Evolutionary conservation across 139 green algal species (phyloP), one percentile per base, ranked within the genome.

Genomic region (Micractinium conductrix): DNA sequence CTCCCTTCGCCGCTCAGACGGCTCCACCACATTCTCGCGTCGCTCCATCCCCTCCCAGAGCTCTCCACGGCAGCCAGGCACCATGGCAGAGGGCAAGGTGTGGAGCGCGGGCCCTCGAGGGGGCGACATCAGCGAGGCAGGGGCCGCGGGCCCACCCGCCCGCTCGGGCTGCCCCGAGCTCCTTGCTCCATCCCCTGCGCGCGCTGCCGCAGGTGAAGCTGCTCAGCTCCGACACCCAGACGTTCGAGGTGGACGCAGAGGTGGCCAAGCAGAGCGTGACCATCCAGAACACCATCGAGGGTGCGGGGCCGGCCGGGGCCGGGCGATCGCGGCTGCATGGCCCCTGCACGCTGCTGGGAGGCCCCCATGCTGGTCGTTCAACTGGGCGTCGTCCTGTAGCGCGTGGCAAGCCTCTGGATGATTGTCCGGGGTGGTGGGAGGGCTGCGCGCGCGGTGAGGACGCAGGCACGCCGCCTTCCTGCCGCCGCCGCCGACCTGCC

Each of bases 251-350:
- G 4, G 87, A 94, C 9, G 85, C 93, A 79, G 92, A 96, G 24
- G 93, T 97, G 21, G 95, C 95, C 2, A 90, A 88, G 45, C 85
- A 93, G 86, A 95, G 89, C 22, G 71, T 93, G 48, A 98, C 92
- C 1, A 90, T 98, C 17, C 95, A 95, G 83, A 96, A 98, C 81
- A 95, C 95, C 75, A 91, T 98, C 17, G 94, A 98, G 55, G 95
- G 92, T 94, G 68, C 40, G 87, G 40, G 35, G 37, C 33, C 17
- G 24, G 55, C n/a, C 14, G 33, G 67, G 30, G 6, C 2, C 14
- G 30, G 7, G 44, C 44, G 60, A 21, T 21, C 19, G 35, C 21
- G n/a, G 22, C 3, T 35, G 19, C 16, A 37, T 3, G 12, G 10
- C 67, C 19, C 10, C 67, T 4, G 1, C 19, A 14, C 37, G 67